Base-by-base conservation (phyloP, 2,329 filamentous ascomycete genomes). In the Trichophaea hybrida region DNA sequence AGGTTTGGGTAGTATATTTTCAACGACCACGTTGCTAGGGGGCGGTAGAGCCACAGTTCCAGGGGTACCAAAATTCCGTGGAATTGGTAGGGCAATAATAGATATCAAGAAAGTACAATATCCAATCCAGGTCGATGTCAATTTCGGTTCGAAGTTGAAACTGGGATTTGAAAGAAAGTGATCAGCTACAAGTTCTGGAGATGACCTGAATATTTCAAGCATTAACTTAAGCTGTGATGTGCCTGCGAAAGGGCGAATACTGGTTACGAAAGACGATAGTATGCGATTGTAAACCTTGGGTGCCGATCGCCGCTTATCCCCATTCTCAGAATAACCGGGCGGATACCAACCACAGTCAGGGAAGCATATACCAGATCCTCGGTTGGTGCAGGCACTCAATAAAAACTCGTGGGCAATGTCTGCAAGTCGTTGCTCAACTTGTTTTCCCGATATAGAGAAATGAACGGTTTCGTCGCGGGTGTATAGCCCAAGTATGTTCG, bases 101-200 rank as follows among this genome's bases (percentile, higher is more conserved):
- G 85, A 86, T 72, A 94, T 94, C 4, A 98, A 74, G 63, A 97
- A 88, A 0, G 89, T 83, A 0, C 89, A 88, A 70, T 94, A 95
- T 46, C 91, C 90, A 66, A 97, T 86, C 93, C 93, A 98, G 0
- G 89, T 93, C 49, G 89, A 84, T 2, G 89, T 93, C 4, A 94
- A 77, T 69, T 95, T 97, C 0, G 93, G 90, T 46, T 97, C 90
- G 64, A 94, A 88, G 0, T 84, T 81, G 68, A 97, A 93, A 57
- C 84, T 80, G 61, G 80, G 83, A 69, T 88, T 90, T 69, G 81
- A 83, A 48, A 82, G 77, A 69, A 95, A 97, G 71, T 94, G 98
- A 68, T 89, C 83, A 48, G 88, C 85, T 1, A 94, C 80, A 2
- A 97, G 77, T 72, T 97, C 93, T 0, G 94, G 91, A 0, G 85